Evolutionary conservation across 805 yeast genomes (phyloP), one percentile per base, ranked within the genome.

Genomic region (Ogataea zsoltii): DNA sequence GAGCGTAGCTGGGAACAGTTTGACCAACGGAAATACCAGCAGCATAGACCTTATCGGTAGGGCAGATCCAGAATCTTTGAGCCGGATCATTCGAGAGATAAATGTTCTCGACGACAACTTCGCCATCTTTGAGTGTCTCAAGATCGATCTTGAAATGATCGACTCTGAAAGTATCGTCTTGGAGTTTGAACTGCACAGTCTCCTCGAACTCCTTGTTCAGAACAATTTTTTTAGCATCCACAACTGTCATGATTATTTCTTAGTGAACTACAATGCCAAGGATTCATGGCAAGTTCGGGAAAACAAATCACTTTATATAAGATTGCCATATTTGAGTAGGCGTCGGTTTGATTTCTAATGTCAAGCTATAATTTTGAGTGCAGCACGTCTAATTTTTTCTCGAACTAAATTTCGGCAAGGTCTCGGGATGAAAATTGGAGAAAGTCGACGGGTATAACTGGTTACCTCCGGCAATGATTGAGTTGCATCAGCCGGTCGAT

Each of bases 1-100:
- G 42, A 29, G 82, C 85, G 7, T 59, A 41, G 1, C 74, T 54
- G 45, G 72, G 68, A 44, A 82, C 70, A 13, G 72, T 66, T 16
- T 78, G 75, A 15, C 76, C 76, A 38, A 68, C 66, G 21, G 65
- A 60, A 10, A 73, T 61, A 23, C 78, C 75, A 6, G 67, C 62
- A 21, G 58, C 55, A 54, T 72, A 72, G 42, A 56, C 63, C 45
- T 68, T 69, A 36, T 65, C 64, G 48, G 79, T 79, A 14, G 45
- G 35, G 13, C 34, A 26, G 35, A 42, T 42, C 81, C 84, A 78
- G 38, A 71, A 70, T 60, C 82, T 78, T 55, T 79, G 83, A 14
- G 84, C 78, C 12, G 86, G 85, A 57, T 81, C 85, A 53, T 80
- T 76, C 18, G 85, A 77, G 9, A 80, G 49, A 48, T 70, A 74